Percentiles rank a stretch among this genome's conserved stretches.
Conservation (phyloP, 176 grass and related monocot species). For the Areca catechu region DNA sequence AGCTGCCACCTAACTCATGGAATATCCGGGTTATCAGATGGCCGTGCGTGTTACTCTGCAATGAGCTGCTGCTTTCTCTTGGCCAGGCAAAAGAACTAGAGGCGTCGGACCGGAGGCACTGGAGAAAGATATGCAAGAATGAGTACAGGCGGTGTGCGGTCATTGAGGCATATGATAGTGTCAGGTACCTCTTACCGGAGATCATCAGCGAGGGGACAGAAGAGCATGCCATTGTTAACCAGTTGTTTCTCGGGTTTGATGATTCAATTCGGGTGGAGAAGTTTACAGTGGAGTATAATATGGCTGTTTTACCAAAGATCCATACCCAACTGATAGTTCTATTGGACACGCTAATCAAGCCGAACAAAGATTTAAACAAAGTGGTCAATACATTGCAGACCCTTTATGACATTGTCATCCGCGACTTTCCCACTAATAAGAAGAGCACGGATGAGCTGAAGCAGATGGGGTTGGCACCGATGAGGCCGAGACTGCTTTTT, state of each 20-base stretch:
- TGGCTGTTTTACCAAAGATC: conserved; percentile 39
- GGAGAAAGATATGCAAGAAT: conserved; percentile 53
- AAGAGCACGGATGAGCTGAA: conserved; percentile 50
- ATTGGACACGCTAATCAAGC: conserved; percentile 45
- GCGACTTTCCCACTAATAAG: conserved; percentile 60
- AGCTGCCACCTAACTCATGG: conserved; percentile 69
- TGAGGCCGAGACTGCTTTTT: conserved; percentile 50
- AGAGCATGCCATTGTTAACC: conserved; percentile 54
- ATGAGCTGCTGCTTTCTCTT: conserved; percentile 79
- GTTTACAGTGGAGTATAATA: conserved; percentile 53
- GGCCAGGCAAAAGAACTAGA: conserved; percentile 66
- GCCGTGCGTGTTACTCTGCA: conserved; percentile 85
- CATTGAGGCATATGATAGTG: conserved; percentile 80
- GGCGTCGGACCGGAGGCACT: conserved; percentile 55
- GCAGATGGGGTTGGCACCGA: conserved; percentile 36
- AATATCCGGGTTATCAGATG: conserved; percentile 77
- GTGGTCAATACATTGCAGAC: conserved; percentile 81
- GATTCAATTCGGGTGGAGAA: conserved; percentile 23
- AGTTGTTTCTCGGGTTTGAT: conserved; percentile 64
- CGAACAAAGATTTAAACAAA: conserved; percentile 60
- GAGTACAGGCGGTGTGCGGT: conserved; percentile 88
- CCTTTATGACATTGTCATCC: conserved; percentile 63
- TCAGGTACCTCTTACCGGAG: conserved; percentile 51
- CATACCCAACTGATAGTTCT: conserved; percentile 64
- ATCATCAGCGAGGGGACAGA: conserved; percentile 44